These are phyloP conservation scores for Teunomyces barrocoloradensis DNA, from an alignment of 805 yeast species.

Conservation along the genomic window DNA sequence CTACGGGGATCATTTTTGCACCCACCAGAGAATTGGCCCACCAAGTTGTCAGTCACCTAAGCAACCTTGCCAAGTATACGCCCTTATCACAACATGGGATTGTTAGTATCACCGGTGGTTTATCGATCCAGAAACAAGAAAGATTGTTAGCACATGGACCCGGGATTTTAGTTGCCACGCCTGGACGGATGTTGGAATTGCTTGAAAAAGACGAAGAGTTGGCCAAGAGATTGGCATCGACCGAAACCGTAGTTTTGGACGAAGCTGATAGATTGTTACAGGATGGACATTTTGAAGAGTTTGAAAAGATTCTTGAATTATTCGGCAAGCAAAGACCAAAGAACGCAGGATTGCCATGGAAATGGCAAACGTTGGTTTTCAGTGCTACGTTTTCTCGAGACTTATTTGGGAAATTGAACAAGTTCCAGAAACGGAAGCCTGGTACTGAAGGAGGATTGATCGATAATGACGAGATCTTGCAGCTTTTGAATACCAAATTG, in stretches of 20 bases:
- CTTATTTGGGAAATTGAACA: conserved; percentile 70
- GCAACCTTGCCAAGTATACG: conserved; percentile 49
- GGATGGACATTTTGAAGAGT: conserved; percentile 94
- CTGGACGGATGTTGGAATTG: conserved; percentile 88
- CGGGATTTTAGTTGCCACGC: conserved; percentile 86
- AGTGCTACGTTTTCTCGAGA: conserved; percentile 91
- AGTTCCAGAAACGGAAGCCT: conserved; percentile 19
- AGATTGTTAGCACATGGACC: conserved; percentile 73
- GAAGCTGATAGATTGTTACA: conserved; percentile 95
- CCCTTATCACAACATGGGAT: conserved; percentile 57
- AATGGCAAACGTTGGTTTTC: conserved; percentile 87
- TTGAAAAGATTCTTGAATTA: conserved; percentile 73
- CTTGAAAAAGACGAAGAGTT: conserved; percentile 57
- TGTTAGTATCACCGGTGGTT: conserved; percentile 87
- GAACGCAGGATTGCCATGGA: conserved; percentile 33
- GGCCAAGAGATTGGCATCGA: conserved; percentile 39
- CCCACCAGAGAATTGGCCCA: conserved; percentile 97
- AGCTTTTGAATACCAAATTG: conserved; percentile 64
- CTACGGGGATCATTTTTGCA: conserved; percentile 79
- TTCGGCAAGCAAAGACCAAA: conserved; percentile 50
- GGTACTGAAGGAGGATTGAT: conserved; percentile 29
- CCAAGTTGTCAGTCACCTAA: conserved; percentile 83
- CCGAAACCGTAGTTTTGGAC: conserved; percentile 68
- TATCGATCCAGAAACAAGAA: conserved; percentile 90
- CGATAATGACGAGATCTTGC: conserved; percentile 60